Evolutionary conservation across 768 basidiomycete genomes (phyloP), one percentile per base, ranked within the genome.

Genomic region (Kwoniella sp.): DNA sequence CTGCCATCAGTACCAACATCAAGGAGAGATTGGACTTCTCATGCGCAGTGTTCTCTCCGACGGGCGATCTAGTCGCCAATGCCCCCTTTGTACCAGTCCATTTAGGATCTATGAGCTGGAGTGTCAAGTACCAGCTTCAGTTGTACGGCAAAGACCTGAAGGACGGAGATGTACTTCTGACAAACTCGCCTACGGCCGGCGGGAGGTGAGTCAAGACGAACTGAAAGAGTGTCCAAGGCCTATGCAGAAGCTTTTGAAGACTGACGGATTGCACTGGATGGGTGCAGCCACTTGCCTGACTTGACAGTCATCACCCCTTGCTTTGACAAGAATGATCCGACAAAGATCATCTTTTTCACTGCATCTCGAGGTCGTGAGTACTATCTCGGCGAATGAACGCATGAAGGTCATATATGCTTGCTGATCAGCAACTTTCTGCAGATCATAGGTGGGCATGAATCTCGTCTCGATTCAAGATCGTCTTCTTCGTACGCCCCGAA

Each of bases 1-100:
- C 93, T 0, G 88, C 92, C 17, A 93, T 93, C 73, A 89, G 89
- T 75, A 93, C 92, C 17, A 94, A 97, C 76, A 95, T 95, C 85
- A 95, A 94, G 82, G 94, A 96, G 80, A 86, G 94, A 2, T 86
- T 96, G 52, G 94, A 96, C 81, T 96, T 91, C 79, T 92, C 90
- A 8, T 97, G 94, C 81, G 94, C 94, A 1, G 83, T 97, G 38
- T 96, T 97, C 72, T 90, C 90, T 0, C 91, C 92, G 20, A 90
- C 92, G 71, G 94, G 94, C 0, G 92, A 92, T 72, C 84, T 96
- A 23, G 91, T 96, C 38, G 94, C 93, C 41, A 97, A 95, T 82
- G 92, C 92, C 12, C 92, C 70, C 4, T 71, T 71, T 60, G 64
- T 71, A 25, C 70, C 70, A 13, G 70, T 71, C 22, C 70, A 71